Percentiles rank a stretch among this genome's conserved stretches.
Evolutionary conservation across 345 rosid genomes (phyloP).

Genomic region (Eucalyptus cloeziana): DNA sequence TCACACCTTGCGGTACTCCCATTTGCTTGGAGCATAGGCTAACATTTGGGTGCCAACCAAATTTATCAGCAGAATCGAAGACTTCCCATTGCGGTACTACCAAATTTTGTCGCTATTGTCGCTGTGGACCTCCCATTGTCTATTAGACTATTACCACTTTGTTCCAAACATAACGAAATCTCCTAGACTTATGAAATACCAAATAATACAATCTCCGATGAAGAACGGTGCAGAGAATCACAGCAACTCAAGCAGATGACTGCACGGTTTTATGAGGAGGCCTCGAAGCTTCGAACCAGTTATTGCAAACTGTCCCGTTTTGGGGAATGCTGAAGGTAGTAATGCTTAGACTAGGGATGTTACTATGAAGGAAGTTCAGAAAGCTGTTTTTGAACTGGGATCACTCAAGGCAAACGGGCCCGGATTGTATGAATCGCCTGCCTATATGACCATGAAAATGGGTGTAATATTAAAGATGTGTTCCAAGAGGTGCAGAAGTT

Average conservation of each 20-base stretch:
- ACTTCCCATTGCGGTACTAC: background rate
- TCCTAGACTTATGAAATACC: background rate
- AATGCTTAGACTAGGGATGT: background rate
- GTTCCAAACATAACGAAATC: conserved; percentile 8
- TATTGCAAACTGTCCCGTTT: background rate
- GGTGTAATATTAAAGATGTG: background rate
- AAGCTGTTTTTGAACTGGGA: background rate
- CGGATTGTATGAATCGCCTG: background rate
- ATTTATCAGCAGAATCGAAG: background rate
- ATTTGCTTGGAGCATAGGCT: background rate
- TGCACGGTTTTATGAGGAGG: background rate
- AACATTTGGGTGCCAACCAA: background rate
- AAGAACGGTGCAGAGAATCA: background rate
- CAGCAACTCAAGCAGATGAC: background rate
- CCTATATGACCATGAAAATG: background rate
- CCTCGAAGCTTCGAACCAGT: background rate
- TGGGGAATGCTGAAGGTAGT: background rate
- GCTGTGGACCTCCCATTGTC: conserved; percentile 38
- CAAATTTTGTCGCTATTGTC: conserved; percentile 49
- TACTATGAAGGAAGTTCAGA: background rate
- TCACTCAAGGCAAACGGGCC: background rate
- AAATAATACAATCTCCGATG: background rate
- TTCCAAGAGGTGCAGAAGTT: background rate
- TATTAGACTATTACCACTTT: conserved; percentile 45
- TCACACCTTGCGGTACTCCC: background rate